Base-by-base conservation (phyloP, 1,139 yeast genomes). In the Lipomyces yarrowii region DNA sequence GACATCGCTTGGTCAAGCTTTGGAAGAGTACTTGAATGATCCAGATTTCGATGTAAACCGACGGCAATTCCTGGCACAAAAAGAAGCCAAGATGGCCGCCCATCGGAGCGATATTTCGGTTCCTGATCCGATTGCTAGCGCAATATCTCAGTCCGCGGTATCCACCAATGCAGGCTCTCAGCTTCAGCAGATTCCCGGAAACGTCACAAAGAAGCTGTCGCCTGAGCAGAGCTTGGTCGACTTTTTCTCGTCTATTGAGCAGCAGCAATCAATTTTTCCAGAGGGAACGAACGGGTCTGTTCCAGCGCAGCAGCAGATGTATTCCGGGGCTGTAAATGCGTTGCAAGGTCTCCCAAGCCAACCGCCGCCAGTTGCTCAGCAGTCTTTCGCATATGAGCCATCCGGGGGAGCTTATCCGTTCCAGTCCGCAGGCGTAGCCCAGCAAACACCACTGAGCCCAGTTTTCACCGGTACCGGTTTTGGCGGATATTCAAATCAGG, bases 21-120 rank as follows among this genome's bases (percentile, higher is more conserved):
- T 94, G 65, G 96, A 91, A 75, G 98, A 93, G 72, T 96, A 94
- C 77, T 80, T 94, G 73, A 84, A 87, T 74, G 97, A 90, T 76
- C 91, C 91, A n/a, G 89, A 88, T 74, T 91, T 90, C 77, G 97
- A 91, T 73, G 79, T 80, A 10, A 91, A 91, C 75, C 85, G 96
- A 77, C 81, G 87, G 69, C 96, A 90, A 74, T 91, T 89, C 74
- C 77, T 91, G 70, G 86, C 85, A 4, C 96, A 90, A 73, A 87
- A 82, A 75, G 82, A 81, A 64, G 82, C 78, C 54, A 79, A 78
- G 57, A 66, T 56, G 26, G 57, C 63, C 3, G 42, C 67, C 11
- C 52, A 61, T 42, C 63, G 57, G 32, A 21, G 30, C 11, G 68
- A 60, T 32, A 30, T 18, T 33, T 52, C 30, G 37, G 54, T 39